Evolutionary conservation across 345 rosid species (phyloP), one percentile per base, ranked within the genome.

Genomic region (Populus tremula): DNA sequence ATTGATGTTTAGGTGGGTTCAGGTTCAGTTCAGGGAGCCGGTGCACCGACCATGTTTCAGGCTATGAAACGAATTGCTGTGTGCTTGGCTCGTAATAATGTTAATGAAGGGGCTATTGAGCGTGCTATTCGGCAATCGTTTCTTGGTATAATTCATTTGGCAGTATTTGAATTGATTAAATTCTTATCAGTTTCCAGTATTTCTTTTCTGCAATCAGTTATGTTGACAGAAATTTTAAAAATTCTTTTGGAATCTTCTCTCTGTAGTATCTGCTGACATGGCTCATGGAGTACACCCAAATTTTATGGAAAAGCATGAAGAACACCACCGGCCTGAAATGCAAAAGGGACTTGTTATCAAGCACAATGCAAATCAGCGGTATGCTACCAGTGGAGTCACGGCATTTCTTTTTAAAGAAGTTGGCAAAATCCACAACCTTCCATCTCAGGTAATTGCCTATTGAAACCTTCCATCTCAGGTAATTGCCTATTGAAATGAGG

Each of bases 221-320:
- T 20, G 35, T 8, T 53, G 59, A 71, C 61, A 45, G 3, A 23
- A 59, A 0, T 12, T 1, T 61, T 38, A 4, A 73, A 35, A 23
- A 38, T 41, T 43, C 6, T 38, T 68, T 23, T 29, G 53, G 35
- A 69, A 76, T 38, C 39, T 16, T 38, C 25, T 78, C 38, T 75
- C 16, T 85, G 64, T 75, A 93, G 98, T 92, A 71, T 93, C 99
- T 18, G 96, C 97, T 27, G 98, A 93, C 84, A 96, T 96, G 99
- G 99, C 99, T 78, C 99, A 92, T 80, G 99, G 97, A 39, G 91
- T 91, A 70, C 97, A 96, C 84, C 98, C 97, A 12, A 92, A 92
- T 87, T 96, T 89, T 78, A 79, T 72, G 82, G 96, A 96, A 5
- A 96, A 92, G 86, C 98, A 96, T 76, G 99, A 91, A 86, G 97